Evolutionary conservation across 2,329 filamentous ascomycete species (phyloP), one percentile per base, ranked within the genome.

Genomic region (Alternaria panax): DNA sequence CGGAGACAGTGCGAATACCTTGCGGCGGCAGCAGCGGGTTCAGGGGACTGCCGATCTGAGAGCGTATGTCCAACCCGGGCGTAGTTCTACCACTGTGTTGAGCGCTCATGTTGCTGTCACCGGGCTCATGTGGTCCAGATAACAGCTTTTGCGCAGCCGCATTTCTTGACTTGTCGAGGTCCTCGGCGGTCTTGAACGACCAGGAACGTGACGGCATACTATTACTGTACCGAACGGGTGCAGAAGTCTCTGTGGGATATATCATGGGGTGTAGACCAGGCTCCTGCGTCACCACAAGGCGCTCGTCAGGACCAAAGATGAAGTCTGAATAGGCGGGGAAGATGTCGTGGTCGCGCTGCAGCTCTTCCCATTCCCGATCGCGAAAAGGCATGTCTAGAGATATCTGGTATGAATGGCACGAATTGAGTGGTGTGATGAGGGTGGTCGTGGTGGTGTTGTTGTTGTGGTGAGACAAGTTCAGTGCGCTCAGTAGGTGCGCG

Each of bases 251-350:
- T 14, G 16, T n/a, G 14, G 51, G 34, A 20, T 57, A 64, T 25
- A 68, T 50, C 18, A 60, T 52, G 22, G 65, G 65, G 27, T 70
- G 67, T 14, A 67, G 18, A 11, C 66, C 62, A 51, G 65, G 66
- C 45, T 68, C 59, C 20, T 67, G 47, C 6, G 36, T 42, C 25
- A 59, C 62, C 4, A 63, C 38, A 6, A 54, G 42, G 8, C 64
- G 64, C 11, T 32, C 38, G 40, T 69, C 67, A 8, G 63, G 27
- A 28, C 66, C 70, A 9, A 57, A 66, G 14, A 72, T 38, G 18
- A 60, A 71, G 53, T 72, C 67, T 4, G 48, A 66, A 42, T 67
- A 72, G 7, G 70, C 68, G 16, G 68, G 68, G 34, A 72, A 72
- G 34, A 60, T 25, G 9, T 51, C 57, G 34, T 50, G 60, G 52